Percentiles rank a stretch among this genome's conserved stretches.
Evolutionary conservation across 495 filamentous ascomycete genomes (phyloP).

Genomic region (Thozetella sp.): DNA sequence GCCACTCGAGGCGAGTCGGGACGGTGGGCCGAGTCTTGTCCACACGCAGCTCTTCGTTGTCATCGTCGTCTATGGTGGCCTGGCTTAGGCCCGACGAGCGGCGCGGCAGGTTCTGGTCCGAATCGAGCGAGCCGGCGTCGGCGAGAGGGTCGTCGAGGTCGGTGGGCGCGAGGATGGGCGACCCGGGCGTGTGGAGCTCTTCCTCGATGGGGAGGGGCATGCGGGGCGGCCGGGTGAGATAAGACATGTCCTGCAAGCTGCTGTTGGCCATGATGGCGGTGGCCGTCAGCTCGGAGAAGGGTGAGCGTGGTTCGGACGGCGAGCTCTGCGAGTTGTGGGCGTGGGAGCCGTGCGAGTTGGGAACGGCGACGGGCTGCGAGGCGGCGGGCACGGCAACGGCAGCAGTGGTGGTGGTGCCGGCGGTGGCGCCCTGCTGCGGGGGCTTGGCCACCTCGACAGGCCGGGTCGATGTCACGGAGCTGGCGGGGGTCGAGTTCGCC

Average conservation of each 20-base stretch:
- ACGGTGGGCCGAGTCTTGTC: constrained; percentile 67
- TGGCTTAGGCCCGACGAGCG: constrained; percentile 66
- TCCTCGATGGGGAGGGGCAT: constrained; percentile 91
- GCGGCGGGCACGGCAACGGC: constrained; percentile 10
- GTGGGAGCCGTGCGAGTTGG: constrained; percentile 34
- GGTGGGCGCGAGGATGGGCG: constrained; percentile 74
- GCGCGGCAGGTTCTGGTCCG: constrained; percentile 47
- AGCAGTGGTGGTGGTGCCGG: too few species aligned
- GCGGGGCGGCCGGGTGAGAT: constrained; percentile 76
- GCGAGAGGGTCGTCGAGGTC: constrained; percentile 58
- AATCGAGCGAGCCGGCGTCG: constrained; percentile 42
- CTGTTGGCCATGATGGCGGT: constrained; percentile 34
- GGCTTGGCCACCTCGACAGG: constrained; percentile 29
- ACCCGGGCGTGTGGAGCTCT: constrained; percentile 82
- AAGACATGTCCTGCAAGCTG: constrained; percentile 56
- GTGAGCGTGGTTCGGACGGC: constrained; percentile 29
- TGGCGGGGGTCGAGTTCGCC: constrained; percentile 23
- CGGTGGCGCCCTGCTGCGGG: too few species aligned
- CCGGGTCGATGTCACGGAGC: constrained; percentile 29
- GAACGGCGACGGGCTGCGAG: constrained; percentile 54
- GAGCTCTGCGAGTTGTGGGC: constrained; percentile 16
- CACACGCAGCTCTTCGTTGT: constrained; percentile 73
- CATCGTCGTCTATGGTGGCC: constrained; percentile 78
- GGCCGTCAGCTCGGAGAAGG: constrained; percentile 30
- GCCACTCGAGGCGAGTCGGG: constrained; percentile 84